Evolutionary conservation across 1,284 basidiomycete species (phyloP), one percentile per base, ranked within the genome.

Genomic region (Fomitopsis schrenkii): DNA sequence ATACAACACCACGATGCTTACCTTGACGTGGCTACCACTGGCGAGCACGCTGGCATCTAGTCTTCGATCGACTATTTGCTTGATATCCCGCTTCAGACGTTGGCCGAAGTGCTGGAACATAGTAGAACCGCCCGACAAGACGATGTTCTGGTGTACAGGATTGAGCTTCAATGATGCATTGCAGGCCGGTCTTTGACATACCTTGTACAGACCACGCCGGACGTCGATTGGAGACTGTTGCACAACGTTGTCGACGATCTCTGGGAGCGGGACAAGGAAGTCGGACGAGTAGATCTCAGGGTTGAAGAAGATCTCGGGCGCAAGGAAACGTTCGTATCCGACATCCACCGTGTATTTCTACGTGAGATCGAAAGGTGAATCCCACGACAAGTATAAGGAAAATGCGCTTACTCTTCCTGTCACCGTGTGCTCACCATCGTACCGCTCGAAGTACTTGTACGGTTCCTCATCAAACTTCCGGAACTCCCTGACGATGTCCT

Each of bases 261-360:
- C 90, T 0, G 97, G 96, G 3, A 99, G 83, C 4, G 97, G 97
- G 1, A 97, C 98, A 63, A 99, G 78, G 83, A 98, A 99, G 77
- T 99, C 97, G 53, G 95, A 97, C 0, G 94, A 97, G 75, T 93
- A 94, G 70, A 99, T 98, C 75, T 99, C 97, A 12, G 97, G 97
- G 78, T 99, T 99, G 85, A 99, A 99, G 81, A 99, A 98, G 74
- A 99, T 97, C 75, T 99, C 97, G 5, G 97, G 95, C 0, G 97
- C 97, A 44, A 99, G 87, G 86, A 99, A 99, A 41, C 97, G 94
- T 77, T 99, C 97, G 77, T 98, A 99, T 22, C 97, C 97, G 62
- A 99, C 88, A 71, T 99, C 97, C 54, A 99, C 81, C 57, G 81
- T 74, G 76, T 97, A 97, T 87, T 93, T 90, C 90, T 95, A 73